Percentiles rank a stretch among this genome's conserved stretches.
phyloP scores from a whole-genome alignment of 2,329 filamentous ascomycete species.

The Verticillium zaregamsianum region DNA sequence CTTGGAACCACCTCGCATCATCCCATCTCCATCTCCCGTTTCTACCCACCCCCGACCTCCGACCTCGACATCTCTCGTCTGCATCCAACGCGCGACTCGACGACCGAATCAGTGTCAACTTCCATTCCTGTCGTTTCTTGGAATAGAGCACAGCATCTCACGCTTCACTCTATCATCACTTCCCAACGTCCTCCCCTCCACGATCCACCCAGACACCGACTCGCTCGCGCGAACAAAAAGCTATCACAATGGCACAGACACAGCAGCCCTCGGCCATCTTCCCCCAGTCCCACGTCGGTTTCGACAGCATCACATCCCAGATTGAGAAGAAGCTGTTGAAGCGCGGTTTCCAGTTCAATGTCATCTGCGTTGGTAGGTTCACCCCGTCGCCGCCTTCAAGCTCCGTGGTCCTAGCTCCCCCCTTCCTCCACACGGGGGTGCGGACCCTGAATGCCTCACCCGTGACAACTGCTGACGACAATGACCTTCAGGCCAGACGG shows the following conservation, averaged over 20 bases:
- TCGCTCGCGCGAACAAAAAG: conserved; percentile 21
- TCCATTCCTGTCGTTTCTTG: conserved; percentile 5
- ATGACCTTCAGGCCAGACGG: conserved; percentile 74
- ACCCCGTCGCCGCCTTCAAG: background rate
- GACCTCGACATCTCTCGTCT: conserved; percentile 10
- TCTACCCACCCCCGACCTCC: conserved; percentile 1
- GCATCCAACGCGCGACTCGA: background rate
- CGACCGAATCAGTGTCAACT: background rate
- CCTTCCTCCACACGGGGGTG: background rate
- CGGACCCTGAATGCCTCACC: background rate
- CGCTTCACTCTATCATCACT: conserved; percentile 21
- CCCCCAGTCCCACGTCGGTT: conserved; percentile 98
- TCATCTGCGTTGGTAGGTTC: conserved; percentile 94
- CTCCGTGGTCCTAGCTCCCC: conserved; percentile 1
- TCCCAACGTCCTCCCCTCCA: conserved; percentile 24
- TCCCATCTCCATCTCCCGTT: conserved; percentile 3
- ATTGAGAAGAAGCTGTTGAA: conserved; percentile 99
- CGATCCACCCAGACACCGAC: conserved; percentile 16
- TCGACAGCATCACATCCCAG: conserved; percentile 99
- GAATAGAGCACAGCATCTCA: conserved; percentile 11
- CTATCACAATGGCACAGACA: conserved; percentile 46
- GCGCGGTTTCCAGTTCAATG: conserved; percentile 99
- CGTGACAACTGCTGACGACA: background rate
- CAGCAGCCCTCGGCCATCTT: conserved; percentile 69
- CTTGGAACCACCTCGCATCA: conserved; percentile 6